phyloP scores from a whole-genome alignment of 768 basidiomycete species.

The Suillus clintonianus region DNA sequence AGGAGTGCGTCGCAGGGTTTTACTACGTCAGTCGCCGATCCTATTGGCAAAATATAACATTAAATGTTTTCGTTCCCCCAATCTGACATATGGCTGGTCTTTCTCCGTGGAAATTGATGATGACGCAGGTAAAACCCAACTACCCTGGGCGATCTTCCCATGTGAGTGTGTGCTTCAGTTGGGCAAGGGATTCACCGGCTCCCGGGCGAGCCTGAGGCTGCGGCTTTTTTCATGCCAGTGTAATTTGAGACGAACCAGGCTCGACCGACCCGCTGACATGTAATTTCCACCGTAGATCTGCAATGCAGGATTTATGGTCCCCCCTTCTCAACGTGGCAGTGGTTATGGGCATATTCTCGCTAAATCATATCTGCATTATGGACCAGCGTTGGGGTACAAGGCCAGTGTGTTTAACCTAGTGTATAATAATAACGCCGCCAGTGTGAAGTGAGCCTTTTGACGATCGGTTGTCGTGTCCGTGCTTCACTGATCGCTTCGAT shows the following conservation, averaged over 20 bases:
- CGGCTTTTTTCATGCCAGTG: background rate
- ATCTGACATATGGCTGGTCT: slow-evolving; percentile 6
- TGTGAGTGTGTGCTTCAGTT: slow-evolving; percentile 51
- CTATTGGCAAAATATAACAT: slow-evolving; percentile 1
- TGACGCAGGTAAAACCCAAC: slow-evolving; percentile 72
- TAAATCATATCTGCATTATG: slow-evolving; percentile 78
- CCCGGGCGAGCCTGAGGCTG: no score
- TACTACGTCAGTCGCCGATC: slow-evolving; percentile 62
- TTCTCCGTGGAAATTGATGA: slow-evolving; percentile 1
- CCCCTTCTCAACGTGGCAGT: slow-evolving; percentile 57
- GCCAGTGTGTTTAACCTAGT: slow-evolving; percentile 91
- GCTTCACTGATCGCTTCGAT: slow-evolving; percentile 5
- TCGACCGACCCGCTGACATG: background rate
- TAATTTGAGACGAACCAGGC: background rate
- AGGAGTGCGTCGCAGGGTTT: slow-evolving; percentile 70
- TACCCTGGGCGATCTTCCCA: slow-evolving; percentile 90
- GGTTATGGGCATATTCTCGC: slow-evolving; percentile 76
- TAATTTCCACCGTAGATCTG: slow-evolving; percentile 55
- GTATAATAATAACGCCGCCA: slow-evolving; percentile 81
- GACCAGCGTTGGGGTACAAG: slow-evolving; percentile 73
- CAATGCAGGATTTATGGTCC: slow-evolving; percentile 88
- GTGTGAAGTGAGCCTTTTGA: slow-evolving; percentile 53
- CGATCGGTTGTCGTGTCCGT: background rate
- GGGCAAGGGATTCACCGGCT: background rate
- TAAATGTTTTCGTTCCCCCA: no score